Evolutionary conservation across 768 basidiomycete genomes (phyloP), one percentile per base, ranked within the genome.

Genomic region (Galerina marginata): DNA sequence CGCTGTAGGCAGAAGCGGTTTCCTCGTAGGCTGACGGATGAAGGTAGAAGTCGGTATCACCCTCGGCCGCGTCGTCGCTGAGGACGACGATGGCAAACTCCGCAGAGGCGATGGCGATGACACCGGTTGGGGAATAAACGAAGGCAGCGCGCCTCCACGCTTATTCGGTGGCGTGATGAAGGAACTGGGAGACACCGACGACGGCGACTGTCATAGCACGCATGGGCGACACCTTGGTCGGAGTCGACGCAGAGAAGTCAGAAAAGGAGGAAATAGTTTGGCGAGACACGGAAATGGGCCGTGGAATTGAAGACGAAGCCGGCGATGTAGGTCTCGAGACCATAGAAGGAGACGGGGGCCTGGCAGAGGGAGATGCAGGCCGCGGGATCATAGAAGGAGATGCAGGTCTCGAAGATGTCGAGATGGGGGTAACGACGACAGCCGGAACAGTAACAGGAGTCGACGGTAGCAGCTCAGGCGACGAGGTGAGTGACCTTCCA

Each of bases 71-170:
- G 63, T 26, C 40, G 44, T 69, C 7, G 29, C 29, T 60, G 56
- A 66, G 38, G 64, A 64, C 10, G 51, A 42, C 23, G 69, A 33
- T 33, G 29, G 55, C 20, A 65, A 61, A 26, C 62, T 66, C 43
- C 74, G 75, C 40, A 72, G 71, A 2, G 81, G 81, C 5, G 80
- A 78, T 16, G 83, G 81, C 1, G 83, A 79, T 16, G 78, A 71
- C 42, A 81, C 73, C 7, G 83, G 79, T 59, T 89, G 89, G 45
- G 88, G 87, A 49, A 90, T 88, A 66, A 86, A 86, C 5, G 89
- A 85, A 6, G 83, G 77, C 38, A 74, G 67, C 4, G 70, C 65
- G 15, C 79, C 78, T 6, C 76, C 79, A 57, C 84, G 85, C 72
- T 84, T 87, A 23, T 74, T 75, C 3, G 86, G 83, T 44, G 86